Evolutionary conservation across 176 grass and related monocot species (phyloP).

Genomic region (Juncus inflexus): DNA sequence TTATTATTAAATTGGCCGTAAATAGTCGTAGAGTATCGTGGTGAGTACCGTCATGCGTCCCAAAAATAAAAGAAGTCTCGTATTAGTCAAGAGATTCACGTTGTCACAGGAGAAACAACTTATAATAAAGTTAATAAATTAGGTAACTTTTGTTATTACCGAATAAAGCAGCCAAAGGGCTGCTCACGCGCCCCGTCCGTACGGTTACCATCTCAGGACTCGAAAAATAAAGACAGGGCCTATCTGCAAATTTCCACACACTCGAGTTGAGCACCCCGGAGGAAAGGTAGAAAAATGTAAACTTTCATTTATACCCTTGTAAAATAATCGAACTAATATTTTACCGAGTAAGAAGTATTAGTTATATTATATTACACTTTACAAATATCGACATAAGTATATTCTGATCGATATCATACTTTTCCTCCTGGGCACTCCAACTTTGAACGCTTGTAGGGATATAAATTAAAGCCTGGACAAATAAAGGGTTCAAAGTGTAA

Average conservation of each 20-base stretch:
- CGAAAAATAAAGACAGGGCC: slow-evolving; percentile 26
- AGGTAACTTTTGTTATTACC: slow-evolving; percentile 23
- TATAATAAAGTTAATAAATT: slow-evolving; percentile 21
- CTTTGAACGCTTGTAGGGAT: neutral
- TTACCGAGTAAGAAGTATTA: neutral
- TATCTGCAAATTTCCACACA: slow-evolving; percentile 15
- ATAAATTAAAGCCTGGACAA: neutral
- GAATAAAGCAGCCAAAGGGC: slow-evolving; percentile 28
- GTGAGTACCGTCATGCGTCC: no score
- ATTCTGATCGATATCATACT: no score
- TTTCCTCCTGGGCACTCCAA: neutral
- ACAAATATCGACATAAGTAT: no score
- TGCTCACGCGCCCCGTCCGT: slow-evolving; percentile 26
- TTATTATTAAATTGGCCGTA: no score
- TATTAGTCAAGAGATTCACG: no score
- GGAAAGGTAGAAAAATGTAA: slow-evolving; percentile 10
- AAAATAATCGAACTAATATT: neutral
- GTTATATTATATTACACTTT: neutral
- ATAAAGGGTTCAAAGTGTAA: slow-evolving; percentile 4
- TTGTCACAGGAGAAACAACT: neutral
- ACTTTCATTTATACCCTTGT: neutral
- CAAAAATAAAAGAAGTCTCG: no score
- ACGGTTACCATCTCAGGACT: slow-evolving; percentile 18
- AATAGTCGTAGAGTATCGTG: no score
- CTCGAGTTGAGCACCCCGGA: neutral